phyloP scores from a whole-genome alignment of 768 basidiomycete genomes.

The Krasilnikovozyma curviuscula region DNA sequence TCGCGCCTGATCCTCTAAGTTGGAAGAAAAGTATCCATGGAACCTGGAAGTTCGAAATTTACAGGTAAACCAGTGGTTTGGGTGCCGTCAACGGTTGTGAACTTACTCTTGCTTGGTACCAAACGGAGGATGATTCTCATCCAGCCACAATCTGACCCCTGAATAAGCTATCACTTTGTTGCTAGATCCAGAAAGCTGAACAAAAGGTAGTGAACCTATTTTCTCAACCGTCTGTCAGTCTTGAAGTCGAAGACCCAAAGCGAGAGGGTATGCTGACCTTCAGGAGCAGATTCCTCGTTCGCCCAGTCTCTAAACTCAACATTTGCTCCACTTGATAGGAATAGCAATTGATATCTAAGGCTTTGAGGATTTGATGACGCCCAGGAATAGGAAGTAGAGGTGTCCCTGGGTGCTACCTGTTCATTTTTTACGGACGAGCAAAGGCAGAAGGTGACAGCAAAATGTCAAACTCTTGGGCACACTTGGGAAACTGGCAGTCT shows the following conservation, averaged over 20 bases:
- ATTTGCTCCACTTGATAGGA: not conserved
- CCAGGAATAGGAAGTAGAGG: not conserved
- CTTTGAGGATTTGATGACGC: slow-evolving; percentile 2
- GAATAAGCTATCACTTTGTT: slow-evolving; percentile 3
- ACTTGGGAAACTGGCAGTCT: no score
- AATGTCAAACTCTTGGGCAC: no score
- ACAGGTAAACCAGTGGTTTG: no score
- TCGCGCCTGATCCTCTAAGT: not conserved
- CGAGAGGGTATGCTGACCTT: not conserved
- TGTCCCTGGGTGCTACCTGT: no score
- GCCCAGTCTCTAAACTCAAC: slow-evolving; percentile 1
- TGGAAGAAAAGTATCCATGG: slow-evolving; percentile 3
- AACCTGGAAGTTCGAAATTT: no score
- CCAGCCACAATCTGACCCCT: slow-evolving; percentile 1
- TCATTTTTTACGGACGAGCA: no score
- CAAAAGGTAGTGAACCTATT: not conserved
- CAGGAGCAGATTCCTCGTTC: slow-evolving; percentile 1
- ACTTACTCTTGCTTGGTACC: no score
- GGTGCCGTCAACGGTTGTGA: no score
- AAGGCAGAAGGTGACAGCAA: no score
- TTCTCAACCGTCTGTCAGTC: no score
- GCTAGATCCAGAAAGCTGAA: not conserved
- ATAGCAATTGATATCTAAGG: not conserved
- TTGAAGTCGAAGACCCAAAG: not conserved
- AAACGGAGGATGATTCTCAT: slow-evolving; percentile 4